Evolutionary conservation across 768 basidiomycete genomes (phyloP).

Genomic region (Russula vinacea): DNA sequence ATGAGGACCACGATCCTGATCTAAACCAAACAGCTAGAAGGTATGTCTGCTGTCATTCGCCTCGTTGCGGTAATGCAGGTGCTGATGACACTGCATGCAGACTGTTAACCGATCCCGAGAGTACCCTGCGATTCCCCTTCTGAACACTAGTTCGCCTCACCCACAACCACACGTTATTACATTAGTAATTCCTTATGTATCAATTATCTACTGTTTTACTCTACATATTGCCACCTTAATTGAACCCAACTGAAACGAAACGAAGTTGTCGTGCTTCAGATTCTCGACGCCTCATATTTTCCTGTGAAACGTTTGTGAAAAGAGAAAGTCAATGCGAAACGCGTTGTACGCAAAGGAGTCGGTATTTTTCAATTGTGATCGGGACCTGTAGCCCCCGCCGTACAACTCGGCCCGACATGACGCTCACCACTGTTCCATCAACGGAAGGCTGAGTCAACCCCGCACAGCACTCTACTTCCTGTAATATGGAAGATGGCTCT

Average conservation of each 20-base stretch:
- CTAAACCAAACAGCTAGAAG: slow-evolving; percentile 12
- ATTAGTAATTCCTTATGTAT: slow-evolving; percentile 18
- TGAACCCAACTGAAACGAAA: background rate
- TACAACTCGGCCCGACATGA: background rate
- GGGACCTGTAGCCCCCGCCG: background rate
- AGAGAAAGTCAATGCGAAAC: no score
- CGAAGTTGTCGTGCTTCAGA: background rate
- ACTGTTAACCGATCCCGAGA: background rate
- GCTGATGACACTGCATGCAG: slow-evolving; percentile 13
- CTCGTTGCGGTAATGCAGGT: background rate
- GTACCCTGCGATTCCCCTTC: slow-evolving; percentile 17
- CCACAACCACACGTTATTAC: background rate
- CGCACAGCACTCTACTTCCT: background rate
- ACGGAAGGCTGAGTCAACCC: background rate
- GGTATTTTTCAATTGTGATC: no score
- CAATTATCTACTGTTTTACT: slow-evolving; percentile 9
- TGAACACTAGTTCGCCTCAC: slow-evolving; percentile 9
- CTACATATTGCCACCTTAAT: slow-evolving; percentile 16
- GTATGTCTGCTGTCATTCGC: slow-evolving; percentile 9
- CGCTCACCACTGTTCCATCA: background rate
- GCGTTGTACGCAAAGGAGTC: no score
- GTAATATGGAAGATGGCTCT: background rate
- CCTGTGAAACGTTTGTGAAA: no score
- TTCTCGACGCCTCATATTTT: background rate
- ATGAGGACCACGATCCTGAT: slow-evolving; percentile 13